Evolutionary conservation across 306 rosid species (phyloP), one percentile per base, ranked within the genome.

Genomic region (Oxytropis ochrocephala): DNA sequence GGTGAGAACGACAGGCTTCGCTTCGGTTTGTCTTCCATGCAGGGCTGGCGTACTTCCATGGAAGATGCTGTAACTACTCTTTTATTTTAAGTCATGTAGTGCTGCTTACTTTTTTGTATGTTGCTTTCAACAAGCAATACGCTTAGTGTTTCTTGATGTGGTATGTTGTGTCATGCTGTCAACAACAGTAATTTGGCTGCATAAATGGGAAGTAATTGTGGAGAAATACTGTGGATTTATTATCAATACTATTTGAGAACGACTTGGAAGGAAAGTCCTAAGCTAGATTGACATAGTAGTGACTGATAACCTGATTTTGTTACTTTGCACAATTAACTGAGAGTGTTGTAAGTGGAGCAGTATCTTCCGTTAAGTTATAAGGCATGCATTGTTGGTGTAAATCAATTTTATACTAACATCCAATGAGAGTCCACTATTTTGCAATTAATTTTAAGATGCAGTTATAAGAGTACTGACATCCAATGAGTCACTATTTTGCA

Each of bases 31-130:
- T 90, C 99, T 42, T 94, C 99, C 11, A 91, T 94, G 99, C 99
- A 94, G 80, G 99, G 99, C 11, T 91, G 99, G 97, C 92, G 99
- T 70, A 84, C 96, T 39, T 76, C 97, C 55, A 94, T 94, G 99
- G 99, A 94, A 79, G 99, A 94, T 82, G 96, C 99, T 74, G 99
- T 88, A 66, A 77, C 58, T 83, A 58, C 36, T 55, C 65, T 68
- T 52, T 71, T 52, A 33, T 46, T 13, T 43, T 56, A 19, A 5
- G 47, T 72, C 14, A 17, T 66, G 30, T 43, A 24, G 27, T 67
- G 6, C 3, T 9, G 0, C 39, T 73, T 59, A 5, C 7, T 62
- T 62, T 47, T 73, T 30, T 47, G 17, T 14, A 24, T 61, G 48
- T 19, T 44, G 24, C 67, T 36, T n/a, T 64, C 46, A 10, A 44